Evolutionary conservation across 371 early-diverging fungal species (phyloP).

Genomic region (Mortierella polycephala): DNA sequence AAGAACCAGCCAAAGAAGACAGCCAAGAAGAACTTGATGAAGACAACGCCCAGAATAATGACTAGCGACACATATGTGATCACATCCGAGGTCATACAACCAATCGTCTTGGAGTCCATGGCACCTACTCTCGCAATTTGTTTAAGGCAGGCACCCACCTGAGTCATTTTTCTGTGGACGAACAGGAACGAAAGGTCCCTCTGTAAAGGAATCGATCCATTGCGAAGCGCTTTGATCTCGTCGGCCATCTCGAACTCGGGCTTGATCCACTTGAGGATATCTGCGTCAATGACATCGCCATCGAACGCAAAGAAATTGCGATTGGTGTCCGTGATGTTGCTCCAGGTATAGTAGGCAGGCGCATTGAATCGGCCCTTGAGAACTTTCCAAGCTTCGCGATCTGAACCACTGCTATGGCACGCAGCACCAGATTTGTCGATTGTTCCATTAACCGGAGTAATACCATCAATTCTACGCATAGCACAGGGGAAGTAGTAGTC

Average conservation of each 20-base stretch:
- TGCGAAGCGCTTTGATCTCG: conserved; percentile 60
- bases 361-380: conserved; percentile 25
- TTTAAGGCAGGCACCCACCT: conserved; percentile 34
- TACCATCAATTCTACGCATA: conserved; percentile 57
- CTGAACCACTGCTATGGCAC: conserved; percentile 66
- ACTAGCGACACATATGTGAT: conserved; percentile 79
- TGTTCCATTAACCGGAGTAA: conserved; percentile 55
- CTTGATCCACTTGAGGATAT: conserved; percentile 64
- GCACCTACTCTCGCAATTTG: conserved; percentile 70
- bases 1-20: conserved; percentile 87
- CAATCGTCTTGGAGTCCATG: conserved; percentile 76
- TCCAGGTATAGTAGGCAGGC: conserved; percentile 79
- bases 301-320: conserved; percentile 76
- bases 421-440: conserved; percentile 59
- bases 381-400: conserved; percentile 32
- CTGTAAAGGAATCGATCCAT: conserved; percentile 25
- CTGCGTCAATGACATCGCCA: conserved; percentile 75
- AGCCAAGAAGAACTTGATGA: conserved; percentile 87
- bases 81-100: conserved; percentile 83
- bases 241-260: conserved; percentile 62
- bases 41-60: conserved; percentile 81
- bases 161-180: conserved; percentile 29
- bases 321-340: conserved; percentile 61
- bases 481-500: conserved; percentile 85
- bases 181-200: conserved; percentile 50